phyloP scores from a whole-genome alignment of 2,329 filamentous ascomycete genomes.

The Metarhizium album region DNA sequence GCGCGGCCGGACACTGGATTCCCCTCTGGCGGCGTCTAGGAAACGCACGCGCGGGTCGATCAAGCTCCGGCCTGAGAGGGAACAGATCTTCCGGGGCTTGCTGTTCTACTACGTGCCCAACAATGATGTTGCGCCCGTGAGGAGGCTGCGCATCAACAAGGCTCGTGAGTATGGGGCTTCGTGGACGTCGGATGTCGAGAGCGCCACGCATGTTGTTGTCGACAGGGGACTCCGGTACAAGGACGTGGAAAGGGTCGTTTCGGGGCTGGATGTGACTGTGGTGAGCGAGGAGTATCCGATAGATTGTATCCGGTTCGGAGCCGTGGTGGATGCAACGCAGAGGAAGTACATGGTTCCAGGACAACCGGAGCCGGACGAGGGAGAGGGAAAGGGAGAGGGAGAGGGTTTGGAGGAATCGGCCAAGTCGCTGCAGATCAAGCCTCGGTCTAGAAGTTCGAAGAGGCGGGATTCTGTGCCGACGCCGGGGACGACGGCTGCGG shows the following conservation, averaged over 20 bases:
- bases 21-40: conserved; percentile 17
- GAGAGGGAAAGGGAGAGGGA: background rate
- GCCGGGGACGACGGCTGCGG: conserved; percentile 24
- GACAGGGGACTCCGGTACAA: conserved; percentile 57
- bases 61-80: conserved; percentile 36
- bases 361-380: conserved; percentile 19
- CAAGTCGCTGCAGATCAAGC: conserved; percentile 39
- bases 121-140: conserved; percentile 56
- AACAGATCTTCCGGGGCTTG: conserved; percentile 50
- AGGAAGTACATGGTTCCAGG: conserved; percentile 49
- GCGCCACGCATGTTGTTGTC: conserved; percentile 69
- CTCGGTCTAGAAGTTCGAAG: conserved; percentile 25
- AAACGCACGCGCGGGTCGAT: conserved; percentile 35
- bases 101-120: conserved; percentile 73
- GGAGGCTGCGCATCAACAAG: conserved; percentile 63
- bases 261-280: conserved; percentile 25
- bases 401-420: conserved; percentile 13
- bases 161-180: conserved; percentile 63
- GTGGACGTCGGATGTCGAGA: conserved; percentile 50
- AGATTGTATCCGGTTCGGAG: conserved; percentile 52
- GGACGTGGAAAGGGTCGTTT: conserved; percentile 44
- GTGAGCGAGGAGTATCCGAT: conserved; percentile 60
- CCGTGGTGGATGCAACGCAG: conserved; percentile 47
- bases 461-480: conserved; percentile 27
- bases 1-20: conserved; percentile 9